phyloP scores from a whole-genome alignment of 352 stramenopile species.

The Globisporangium spinosum region DNA sequence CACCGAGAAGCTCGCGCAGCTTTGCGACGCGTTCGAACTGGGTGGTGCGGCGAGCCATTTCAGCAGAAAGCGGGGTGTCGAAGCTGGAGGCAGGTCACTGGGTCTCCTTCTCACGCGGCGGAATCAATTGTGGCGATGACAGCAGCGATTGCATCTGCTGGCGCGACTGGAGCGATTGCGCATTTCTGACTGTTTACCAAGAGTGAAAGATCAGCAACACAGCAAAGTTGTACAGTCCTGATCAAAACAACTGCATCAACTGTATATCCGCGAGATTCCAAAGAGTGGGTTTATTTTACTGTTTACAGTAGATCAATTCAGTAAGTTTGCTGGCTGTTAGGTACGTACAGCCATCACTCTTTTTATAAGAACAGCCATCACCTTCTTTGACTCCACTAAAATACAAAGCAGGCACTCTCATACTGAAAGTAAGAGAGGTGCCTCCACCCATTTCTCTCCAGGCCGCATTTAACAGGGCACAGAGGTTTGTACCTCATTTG shows the following conservation, averaged over 20 bases:
- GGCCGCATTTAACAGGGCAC: too few species aligned
- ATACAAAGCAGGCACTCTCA: too few species aligned
- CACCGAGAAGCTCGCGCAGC: conserved; percentile 47
- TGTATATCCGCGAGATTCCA: too few species aligned
- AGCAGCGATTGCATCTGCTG: background rate
- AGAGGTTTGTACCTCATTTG: too few species aligned
- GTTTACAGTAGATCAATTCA: too few species aligned
- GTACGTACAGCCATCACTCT: background rate
- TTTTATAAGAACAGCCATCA: background rate
- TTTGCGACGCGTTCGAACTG: conserved; percentile 41
- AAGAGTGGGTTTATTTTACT: too few species aligned
- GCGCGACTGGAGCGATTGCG: conserved; percentile 7
- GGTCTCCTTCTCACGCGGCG: background rate
- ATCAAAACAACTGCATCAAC: too few species aligned
- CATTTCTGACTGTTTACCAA: background rate
- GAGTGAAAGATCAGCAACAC: background rate
- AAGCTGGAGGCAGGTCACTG: background rate
- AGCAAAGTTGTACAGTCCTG: too few species aligned
- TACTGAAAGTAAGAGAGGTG: too few species aligned
- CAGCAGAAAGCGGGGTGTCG: background rate
- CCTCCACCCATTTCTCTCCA: too few species aligned
- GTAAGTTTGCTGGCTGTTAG: too few species aligned
- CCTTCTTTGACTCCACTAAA: background rate
- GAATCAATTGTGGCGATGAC: conserved; percentile 1
- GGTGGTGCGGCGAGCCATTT: conserved; percentile 21